Percentiles rank a stretch among this genome's conserved stretches.
phyloP scores from a whole-genome alignment of 768 basidiomycete genomes.

The Rhodotorula kratochvilovae region DNA sequence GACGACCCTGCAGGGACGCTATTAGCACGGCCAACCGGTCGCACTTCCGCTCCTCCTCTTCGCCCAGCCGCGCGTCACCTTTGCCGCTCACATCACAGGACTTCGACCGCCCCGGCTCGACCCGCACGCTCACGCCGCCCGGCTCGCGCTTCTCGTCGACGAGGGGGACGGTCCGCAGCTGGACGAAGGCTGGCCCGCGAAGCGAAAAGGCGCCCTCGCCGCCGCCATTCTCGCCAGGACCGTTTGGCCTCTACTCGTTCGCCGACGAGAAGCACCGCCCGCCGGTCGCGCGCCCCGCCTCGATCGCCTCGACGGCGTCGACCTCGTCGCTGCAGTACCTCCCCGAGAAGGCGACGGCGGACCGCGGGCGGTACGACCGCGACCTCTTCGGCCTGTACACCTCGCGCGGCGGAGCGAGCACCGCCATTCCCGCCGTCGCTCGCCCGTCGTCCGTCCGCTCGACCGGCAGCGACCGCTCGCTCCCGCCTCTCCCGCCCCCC shows the following conservation, averaged over 20 bases:
- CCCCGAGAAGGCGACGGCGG: background rate
- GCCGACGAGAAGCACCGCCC: background rate
- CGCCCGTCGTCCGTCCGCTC: background rate
- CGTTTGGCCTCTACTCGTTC: background rate
- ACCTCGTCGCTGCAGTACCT: background rate
- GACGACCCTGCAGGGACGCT: background rate
- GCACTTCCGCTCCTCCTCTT: too few relatives aligned
- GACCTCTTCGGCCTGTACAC: background rate
- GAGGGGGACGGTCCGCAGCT: background rate
- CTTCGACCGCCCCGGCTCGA: background rate
- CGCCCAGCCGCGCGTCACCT: too few relatives aligned
- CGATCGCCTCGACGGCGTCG: background rate
- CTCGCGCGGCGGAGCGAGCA: background rate
- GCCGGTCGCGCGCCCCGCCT: background rate
- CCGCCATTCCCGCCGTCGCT: too few relatives aligned
- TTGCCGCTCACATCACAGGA: too few relatives aligned
- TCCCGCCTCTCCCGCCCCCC: background rate
- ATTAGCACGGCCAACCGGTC: background rate
- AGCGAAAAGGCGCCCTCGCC: background rate
- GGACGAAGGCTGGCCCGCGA: background rate
- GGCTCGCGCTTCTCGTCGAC: conserved; percentile 8
- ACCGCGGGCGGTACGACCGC: background rate
- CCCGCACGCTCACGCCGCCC: conserved; percentile 1
- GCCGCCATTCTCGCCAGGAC: background rate
- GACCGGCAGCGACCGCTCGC: background rate